These are phyloP conservation scores for Aquanectria penicillioides DNA, from an alignment of 2,329 filamentous ascomycete species.

Conservation along the genomic window DNA sequence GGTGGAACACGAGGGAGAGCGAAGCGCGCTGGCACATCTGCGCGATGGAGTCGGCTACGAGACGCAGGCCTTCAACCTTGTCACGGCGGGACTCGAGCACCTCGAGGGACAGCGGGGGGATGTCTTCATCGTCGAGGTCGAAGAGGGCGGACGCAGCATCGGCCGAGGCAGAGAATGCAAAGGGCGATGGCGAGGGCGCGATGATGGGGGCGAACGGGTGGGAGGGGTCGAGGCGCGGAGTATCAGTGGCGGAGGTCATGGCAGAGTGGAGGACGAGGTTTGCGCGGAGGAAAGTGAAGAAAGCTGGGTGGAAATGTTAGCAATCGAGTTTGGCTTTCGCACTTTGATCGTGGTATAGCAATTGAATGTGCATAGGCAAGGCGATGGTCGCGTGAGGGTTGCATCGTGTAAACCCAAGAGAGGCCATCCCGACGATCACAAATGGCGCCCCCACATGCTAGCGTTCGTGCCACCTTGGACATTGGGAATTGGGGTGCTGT, in stretches of 20 bases:
- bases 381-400: too few relatives aligned
- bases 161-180: constrained; percentile 57
- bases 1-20: constrained; percentile 71
- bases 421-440: too few relatives aligned
- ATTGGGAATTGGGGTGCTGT: background rate
- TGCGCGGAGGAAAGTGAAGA: constrained; percentile 83
- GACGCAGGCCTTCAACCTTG: constrained; percentile 73
- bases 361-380: background rate
- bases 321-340: background rate
- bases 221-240: constrained; percentile 69
- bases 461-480: too few relatives aligned
- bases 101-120: constrained; percentile 73
- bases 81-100: constrained; percentile 65
- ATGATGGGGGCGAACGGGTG: constrained; percentile 46
- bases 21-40: constrained; percentile 80
- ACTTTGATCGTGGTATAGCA: background rate
- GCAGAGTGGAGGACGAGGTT: constrained; percentile 78
- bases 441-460: too few relatives aligned
- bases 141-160: constrained; percentile 66
- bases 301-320: constrained; percentile 63
- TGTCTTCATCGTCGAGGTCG: constrained; percentile 51
- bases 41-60: constrained; percentile 83
- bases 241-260: constrained; percentile 71
- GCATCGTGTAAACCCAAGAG: too few relatives aligned
- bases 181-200: constrained; percentile 64